Evolutionary conservation across 805 yeast species (phyloP), one percentile per base, ranked within the genome.

Genomic region (Wickerhamomyces sydowiorum): DNA sequence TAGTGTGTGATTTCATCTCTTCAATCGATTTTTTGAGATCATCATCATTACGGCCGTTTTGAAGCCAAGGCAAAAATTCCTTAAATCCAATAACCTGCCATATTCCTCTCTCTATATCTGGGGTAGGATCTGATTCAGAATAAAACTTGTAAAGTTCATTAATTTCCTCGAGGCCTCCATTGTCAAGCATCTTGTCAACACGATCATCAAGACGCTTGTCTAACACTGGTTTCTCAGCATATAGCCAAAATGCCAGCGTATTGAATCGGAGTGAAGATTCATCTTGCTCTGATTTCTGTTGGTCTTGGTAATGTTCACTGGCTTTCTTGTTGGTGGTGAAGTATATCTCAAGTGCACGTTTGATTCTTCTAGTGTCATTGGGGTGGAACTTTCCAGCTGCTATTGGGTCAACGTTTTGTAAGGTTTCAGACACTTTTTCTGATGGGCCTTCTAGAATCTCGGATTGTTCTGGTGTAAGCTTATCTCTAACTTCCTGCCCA

Each of bases 1-100:
- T 65, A 0, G 99, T 93, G 33, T 83, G 70, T 0, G 77, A 64
- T 57, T 91, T 90, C 98, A 93, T 93, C 27, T 77, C 69, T 12
- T 77, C 83, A 3, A 82, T 65, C 9, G 91, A 78, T 4, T 63
- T 4, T 57, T 57, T 40, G 73, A 72, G 14, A 50, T 38, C 6
- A 19, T 33, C 5, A 17, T 29, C 32, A 7, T 52, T 51, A 6
- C 47, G 48, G 0, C 52, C 59, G 7, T 57, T 34, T 25, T 53
- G 48, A 20, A 78, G 51, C 84, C 85, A 87, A 2, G 95, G 91
- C 29, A 86, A 56, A 56, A 88, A 88, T 55, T 88, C 96, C 58
- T 87, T 86, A 62, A 86, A 93, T 2, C 98, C 98, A 54, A 91
- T 86, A 2, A 86, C 96, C 64, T 93, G 98, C 89, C 89, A 89